Evolutionary conservation across 768 basidiomycete genomes (phyloP).

Genomic region (Tephrocybe sp.): DNA sequence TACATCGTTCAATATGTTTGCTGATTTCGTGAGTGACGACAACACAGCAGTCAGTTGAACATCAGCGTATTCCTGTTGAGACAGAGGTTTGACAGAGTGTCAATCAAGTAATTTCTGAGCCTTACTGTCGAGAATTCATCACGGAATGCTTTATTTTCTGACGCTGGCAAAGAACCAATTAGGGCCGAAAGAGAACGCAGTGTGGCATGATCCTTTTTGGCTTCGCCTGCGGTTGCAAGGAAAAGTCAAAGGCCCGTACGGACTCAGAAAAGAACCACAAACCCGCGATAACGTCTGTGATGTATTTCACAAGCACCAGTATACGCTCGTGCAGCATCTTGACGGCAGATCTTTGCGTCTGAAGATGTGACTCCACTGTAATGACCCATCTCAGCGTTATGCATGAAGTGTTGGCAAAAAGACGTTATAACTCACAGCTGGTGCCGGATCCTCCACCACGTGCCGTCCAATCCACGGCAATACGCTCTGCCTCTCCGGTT

Average conservation of each 20-base stretch:
- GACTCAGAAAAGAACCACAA: not conserved
- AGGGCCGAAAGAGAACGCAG: constrained; percentile 86
- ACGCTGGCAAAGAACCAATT: constrained; percentile 85
- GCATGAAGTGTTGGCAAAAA: constrained; percentile 1
- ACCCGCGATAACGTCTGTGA: constrained; percentile 77
- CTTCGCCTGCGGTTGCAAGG: constrained; percentile 48
- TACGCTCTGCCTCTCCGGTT: constrained; percentile 97
- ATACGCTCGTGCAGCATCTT: constrained; percentile 97
- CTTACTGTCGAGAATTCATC: constrained; percentile 85
- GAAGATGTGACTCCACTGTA: constrained; percentile 86
- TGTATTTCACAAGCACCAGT: constrained; percentile 81
- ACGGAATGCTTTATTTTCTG: constrained; percentile 78
- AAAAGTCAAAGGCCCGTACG: constrained; percentile 14
- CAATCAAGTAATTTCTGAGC: not conserved
- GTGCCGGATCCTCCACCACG: constrained; percentile 82
- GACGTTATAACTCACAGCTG: constrained; percentile 54
- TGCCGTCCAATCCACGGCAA: constrained; percentile 96
- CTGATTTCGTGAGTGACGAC: constrained; percentile 84
- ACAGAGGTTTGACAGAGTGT: not conserved
- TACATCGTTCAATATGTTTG: constrained; percentile 88
- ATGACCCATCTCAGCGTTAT: constrained; percentile 3
- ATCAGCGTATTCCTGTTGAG: constrained; percentile 86
- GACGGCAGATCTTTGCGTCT: constrained; percentile 91
- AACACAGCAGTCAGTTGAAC: constrained; percentile 91
- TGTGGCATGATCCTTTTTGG: constrained; percentile 75